phyloP scores from a whole-genome alignment of 495 filamentous ascomycete genomes.

The Cladorrhinum samala region DNA sequence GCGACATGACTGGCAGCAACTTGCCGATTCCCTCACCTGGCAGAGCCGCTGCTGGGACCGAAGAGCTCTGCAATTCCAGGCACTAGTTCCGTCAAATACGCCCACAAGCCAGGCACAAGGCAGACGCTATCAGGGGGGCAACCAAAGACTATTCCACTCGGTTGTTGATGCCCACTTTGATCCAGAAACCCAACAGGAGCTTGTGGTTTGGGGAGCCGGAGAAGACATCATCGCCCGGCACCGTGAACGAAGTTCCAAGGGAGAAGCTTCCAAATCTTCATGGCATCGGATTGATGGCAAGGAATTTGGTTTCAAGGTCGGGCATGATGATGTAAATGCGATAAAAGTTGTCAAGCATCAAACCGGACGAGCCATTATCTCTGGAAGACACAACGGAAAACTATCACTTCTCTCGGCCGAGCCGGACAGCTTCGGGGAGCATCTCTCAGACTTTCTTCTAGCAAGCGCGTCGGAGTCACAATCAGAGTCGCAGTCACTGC shows the following conservation, averaged over 20 bases:
- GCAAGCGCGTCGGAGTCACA: not conserved
- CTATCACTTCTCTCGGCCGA: conserved; percentile 34
- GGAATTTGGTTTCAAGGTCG: conserved; percentile 22
- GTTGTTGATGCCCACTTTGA: conserved; percentile 35
- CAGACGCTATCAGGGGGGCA: conserved; percentile 1
- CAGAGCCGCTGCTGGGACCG: conserved; percentile 42
- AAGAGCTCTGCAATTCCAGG: conserved; percentile 29
- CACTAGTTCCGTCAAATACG: conserved; percentile 7
- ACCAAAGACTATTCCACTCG: conserved; percentile 24
- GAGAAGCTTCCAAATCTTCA: conserved; percentile 13
- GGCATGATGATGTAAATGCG: conserved; percentile 37
- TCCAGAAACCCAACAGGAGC: conserved; percentile 27
- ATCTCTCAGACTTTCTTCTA: conserved; percentile 23
- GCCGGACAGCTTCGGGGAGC: conserved; percentile 27
- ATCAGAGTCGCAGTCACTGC: conserved; percentile 1
- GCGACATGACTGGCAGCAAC: conserved; percentile 26
- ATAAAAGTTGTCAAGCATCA: conserved; percentile 29
- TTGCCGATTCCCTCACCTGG: conserved; percentile 34
- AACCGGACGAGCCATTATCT: conserved; percentile 24
- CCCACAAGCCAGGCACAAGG: not conserved
- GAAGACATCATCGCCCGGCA: conserved; percentile 36
- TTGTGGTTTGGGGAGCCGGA: conserved; percentile 41
- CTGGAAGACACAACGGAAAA: conserved; percentile 39
- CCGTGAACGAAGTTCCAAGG: conserved; percentile 17
- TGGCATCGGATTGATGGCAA: conserved; percentile 29